Percentiles rank a stretch among this genome's conserved stretches.
Evolutionary conservation across 225 moss, liverwort and hornwort species (phyloP).

Genomic region (Rhytidiadelphus loreus): DNA sequence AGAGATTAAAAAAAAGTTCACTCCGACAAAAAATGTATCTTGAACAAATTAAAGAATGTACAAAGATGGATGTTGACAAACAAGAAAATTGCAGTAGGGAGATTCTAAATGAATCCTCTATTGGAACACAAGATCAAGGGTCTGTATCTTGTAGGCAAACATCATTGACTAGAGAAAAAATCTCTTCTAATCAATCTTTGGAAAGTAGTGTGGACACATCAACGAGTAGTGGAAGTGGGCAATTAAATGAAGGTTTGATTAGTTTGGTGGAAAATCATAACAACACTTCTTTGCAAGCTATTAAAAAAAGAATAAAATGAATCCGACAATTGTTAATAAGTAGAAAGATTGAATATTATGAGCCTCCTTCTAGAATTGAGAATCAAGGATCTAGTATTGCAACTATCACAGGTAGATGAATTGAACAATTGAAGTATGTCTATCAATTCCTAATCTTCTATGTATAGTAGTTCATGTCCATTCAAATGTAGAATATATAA

Average conservation of each 20-base stretch:
- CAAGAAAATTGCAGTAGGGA: constrained; percentile 4
- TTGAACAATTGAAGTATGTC: background rate
- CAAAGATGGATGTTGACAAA: constrained; percentile 27
- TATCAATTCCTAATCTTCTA: background rate
- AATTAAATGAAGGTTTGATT: background rate
- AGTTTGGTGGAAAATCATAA: constrained; percentile 9
- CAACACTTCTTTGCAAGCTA: background rate
- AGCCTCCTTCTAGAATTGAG: constrained; percentile 1
- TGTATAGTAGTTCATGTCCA: background rate
- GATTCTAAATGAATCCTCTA: constrained; percentile 4
- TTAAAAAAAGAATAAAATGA: constrained; percentile 22
- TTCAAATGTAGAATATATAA: background rate
- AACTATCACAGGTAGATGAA: background rate
- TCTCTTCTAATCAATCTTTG: background rate
- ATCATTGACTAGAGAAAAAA: background rate
- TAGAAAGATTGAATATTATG: constrained; percentile 17
- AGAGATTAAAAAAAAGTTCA: constrained; percentile 18
- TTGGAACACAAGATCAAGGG: background rate
- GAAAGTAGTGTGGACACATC: constrained; percentile 3
- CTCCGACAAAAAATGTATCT: constrained; percentile 16
- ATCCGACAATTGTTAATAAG: constrained; percentile 3
- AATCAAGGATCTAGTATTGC: background rate
- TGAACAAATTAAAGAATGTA: constrained; percentile 29
- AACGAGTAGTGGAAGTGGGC: background rate
- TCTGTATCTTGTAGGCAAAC: constrained; percentile 7